These are phyloP conservation scores for Hypocreales sp. DNA, from an alignment of 2,329 filamentous ascomycete species.

Conservation along the genomic window DNA sequence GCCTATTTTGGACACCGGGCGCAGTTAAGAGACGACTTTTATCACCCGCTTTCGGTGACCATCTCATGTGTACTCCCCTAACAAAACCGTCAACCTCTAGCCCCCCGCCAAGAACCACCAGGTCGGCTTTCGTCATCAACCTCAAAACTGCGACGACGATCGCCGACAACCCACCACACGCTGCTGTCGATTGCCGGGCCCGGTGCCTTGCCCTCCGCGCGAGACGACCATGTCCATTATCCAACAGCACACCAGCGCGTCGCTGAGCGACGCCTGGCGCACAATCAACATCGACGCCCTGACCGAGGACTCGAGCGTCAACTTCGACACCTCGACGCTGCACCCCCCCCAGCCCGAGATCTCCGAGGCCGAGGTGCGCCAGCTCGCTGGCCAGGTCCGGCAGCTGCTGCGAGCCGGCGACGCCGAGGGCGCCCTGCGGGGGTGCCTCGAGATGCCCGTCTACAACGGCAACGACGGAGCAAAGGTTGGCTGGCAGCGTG, in stretches of 20 bases:
- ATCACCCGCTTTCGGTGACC: too few species aligned
- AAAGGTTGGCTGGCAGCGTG: slow-evolving; percentile 24
- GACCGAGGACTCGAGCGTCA: slow-evolving; percentile 75
- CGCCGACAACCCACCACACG: too few species aligned
- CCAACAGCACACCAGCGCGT: slow-evolving; percentile 44
- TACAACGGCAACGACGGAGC: slow-evolving; percentile 45
- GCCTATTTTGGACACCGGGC: too few species aligned
- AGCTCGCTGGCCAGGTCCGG: slow-evolving; percentile 64
- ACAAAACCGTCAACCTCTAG: too few species aligned
- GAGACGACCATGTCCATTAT: slow-evolving; percentile 50
- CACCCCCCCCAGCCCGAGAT: slow-evolving; percentile 62
- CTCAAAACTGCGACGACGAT: too few species aligned
- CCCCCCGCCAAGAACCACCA: too few species aligned
- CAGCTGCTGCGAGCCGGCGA: slow-evolving; percentile 81
- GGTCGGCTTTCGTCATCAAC: too few species aligned
- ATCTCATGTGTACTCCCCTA: too few species aligned
- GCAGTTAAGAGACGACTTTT: too few species aligned
- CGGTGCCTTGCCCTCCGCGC: too few species aligned
- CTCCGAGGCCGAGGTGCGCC: slow-evolving; percentile 63
- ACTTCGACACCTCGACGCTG: slow-evolving; percentile 80
- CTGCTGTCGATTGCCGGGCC: too few species aligned
- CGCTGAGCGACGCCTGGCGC: slow-evolving; percentile 54
- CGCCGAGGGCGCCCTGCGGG: slow-evolving; percentile 69
- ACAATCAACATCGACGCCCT: slow-evolving; percentile 91
- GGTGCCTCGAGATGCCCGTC: slow-evolving; percentile 73